Conservation (phyloP, 768 basidiomycete species). For the Mycena rebaudengoi region DNA sequence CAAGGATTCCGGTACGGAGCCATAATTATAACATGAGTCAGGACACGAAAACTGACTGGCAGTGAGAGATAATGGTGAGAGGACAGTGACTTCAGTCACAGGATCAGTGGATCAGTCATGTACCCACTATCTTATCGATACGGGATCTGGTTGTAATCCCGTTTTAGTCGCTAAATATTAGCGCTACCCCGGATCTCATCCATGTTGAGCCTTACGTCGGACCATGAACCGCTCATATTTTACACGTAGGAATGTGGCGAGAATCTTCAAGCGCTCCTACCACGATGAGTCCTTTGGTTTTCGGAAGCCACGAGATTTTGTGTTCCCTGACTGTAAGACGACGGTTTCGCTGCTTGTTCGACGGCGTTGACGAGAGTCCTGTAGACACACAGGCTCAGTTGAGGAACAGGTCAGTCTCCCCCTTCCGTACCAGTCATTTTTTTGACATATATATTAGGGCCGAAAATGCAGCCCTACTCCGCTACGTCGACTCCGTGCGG, state of each 20-base stretch:
- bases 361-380: background rate
- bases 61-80: too few relatives aligned
- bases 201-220: too few relatives aligned
- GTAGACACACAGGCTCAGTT: constrained; percentile 24
- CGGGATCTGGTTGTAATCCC: too few relatives aligned
- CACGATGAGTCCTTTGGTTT: constrained; percentile 87
- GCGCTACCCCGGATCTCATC: too few relatives aligned
- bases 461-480: constrained; percentile 78
- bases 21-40: too few relatives aligned
- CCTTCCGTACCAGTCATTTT: too few relatives aligned
- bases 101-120: too few relatives aligned
- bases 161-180: too few relatives aligned
- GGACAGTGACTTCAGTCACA: too few relatives aligned
- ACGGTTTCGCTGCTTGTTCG: background rate
- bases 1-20: too few relatives aligned
- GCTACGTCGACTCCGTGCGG: constrained; percentile 91
- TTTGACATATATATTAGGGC: constrained; percentile 52
- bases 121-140: too few relatives aligned
- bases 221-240: background rate
- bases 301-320: constrained; percentile 67
- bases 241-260: background rate
- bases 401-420: constrained; percentile 20
- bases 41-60: too few relatives aligned
- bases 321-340: constrained; percentile 76
- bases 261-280: constrained; percentile 48